Evolutionary conservation across 129 eudicot genomes (phyloP).

Genomic region (Rutidosis leptorrhynchoides): DNA sequence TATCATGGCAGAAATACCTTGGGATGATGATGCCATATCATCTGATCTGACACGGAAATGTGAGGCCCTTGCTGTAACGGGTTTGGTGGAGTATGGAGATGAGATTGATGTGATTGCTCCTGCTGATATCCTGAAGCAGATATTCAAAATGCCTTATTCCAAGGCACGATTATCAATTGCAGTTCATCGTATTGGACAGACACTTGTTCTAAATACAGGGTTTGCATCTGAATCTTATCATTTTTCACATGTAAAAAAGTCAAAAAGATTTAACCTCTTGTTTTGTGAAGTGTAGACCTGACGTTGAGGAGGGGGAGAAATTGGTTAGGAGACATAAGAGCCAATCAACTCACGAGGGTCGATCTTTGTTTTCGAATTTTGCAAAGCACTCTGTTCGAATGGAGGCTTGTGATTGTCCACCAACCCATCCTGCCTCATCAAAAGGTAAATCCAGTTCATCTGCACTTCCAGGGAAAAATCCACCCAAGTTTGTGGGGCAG

Average conservation of each 20-base stretch:
- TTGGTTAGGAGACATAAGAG: conserved; percentile 69
- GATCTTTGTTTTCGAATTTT: conserved; percentile 78
- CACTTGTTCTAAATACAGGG: conserved; percentile 84
- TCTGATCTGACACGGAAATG: conserved; percentile 75
- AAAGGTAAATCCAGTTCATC: conserved; percentile 49
- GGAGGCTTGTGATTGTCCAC: conserved; percentile 99
- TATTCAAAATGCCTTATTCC: conserved; percentile 93
- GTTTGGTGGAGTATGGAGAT: conserved; percentile 82
- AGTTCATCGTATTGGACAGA: conserved; percentile 91
- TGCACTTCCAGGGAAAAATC: conserved; percentile 46
- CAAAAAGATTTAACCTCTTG: no score
- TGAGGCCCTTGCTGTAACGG: conserved; percentile 96
- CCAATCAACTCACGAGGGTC: conserved; percentile 76
- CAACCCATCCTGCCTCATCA: conserved; percentile 48
- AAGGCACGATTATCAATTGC: conserved; percentile 88
- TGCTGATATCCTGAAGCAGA: conserved; percentile 89
- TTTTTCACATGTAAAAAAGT: no score
- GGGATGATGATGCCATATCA: conserved; percentile 50
- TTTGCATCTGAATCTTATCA: conserved; percentile 34
- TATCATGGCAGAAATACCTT: conserved; percentile 55
- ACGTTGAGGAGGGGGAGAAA: conserved; percentile 88
- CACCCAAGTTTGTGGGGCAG: no score
- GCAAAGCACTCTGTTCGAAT: conserved; percentile 99
- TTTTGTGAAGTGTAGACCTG: no score
- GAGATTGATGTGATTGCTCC: conserved; percentile 99